A percentile compares a stretch with the other conserved stretches of the same genome.
phyloP scores from a whole-genome alignment of 2,329 filamentous ascomycete species.

The Diaporthe australafricana region DNA sequence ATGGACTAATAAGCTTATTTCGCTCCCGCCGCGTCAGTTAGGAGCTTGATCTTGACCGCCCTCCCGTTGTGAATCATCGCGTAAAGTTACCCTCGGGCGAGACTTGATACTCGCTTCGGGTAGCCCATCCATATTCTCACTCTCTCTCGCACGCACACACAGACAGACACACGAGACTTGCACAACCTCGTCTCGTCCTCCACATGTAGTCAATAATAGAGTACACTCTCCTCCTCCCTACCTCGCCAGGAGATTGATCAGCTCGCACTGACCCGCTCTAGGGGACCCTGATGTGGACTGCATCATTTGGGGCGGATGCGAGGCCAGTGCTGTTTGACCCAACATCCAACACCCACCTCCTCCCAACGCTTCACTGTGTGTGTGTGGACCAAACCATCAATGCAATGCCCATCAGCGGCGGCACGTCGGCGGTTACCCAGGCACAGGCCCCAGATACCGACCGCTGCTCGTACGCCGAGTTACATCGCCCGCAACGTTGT shows the following conservation, averaged over 20 bases:
- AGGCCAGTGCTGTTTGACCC: conserved; percentile 1
- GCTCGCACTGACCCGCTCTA: conserved; percentile 9
- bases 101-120: background rate
- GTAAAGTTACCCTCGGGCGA: conserved; percentile 2
- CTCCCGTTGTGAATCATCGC: background rate
- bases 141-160: too few relatives aligned
- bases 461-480: background rate
- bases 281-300: conserved; percentile 14
- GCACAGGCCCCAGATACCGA: background rate
- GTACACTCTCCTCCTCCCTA: too few relatives aligned
- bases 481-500: conserved; percentile 6
- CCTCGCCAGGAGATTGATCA: conserved; percentile 1
- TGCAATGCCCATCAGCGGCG: background rate
- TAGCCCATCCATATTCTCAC: background rate
- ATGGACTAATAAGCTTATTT: conserved; percentile 32
- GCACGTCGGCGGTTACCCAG: conserved; percentile 27
- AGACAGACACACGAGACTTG: too few relatives aligned
- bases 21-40: conserved; percentile 19
- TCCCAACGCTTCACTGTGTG: background rate
- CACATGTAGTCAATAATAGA: too few relatives aligned
- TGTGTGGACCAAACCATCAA: conserved; percentile 5
- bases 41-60: conserved; percentile 17
- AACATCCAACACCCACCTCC: too few relatives aligned
- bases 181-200: too few relatives aligned
- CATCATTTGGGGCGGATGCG: conserved; percentile 1